Conservation (phyloP, 768 basidiomycete species). For the Auriscalpium vulgare region DNA sequence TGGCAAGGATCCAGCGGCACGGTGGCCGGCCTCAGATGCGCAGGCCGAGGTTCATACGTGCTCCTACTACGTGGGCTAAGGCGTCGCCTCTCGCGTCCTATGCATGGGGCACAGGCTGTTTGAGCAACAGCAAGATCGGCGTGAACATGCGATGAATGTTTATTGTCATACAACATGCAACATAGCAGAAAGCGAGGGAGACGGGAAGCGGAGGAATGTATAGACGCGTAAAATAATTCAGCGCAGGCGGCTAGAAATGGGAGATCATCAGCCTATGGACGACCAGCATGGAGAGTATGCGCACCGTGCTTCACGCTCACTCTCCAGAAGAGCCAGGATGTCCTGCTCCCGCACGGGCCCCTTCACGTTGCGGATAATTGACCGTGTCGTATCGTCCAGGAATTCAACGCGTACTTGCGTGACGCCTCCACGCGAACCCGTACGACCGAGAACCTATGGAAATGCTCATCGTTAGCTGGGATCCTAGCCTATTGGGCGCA, state of each 20-base stretch:
- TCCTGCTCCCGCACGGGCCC: conserved; percentile 95
- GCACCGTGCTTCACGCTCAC: conserved; percentile 98
- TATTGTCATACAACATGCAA: conserved; percentile 11
- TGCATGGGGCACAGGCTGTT: too few species aligned
- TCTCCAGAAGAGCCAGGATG: conserved; percentile 93
- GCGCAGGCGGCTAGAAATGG: conserved; percentile 24
- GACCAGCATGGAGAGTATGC: conserved; percentile 25
- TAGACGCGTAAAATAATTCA: conserved; percentile 10
- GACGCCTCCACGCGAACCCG: conserved; percentile 97
- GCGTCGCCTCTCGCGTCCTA: too few species aligned
- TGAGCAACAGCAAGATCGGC: too few species aligned
- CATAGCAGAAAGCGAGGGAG: conserved; percentile 9
- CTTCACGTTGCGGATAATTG: conserved; percentile 98
- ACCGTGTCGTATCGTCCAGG: conserved; percentile 92
- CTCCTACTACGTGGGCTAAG: too few species aligned
- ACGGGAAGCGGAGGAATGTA: conserved; percentile 4
- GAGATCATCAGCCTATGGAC: not conserved
- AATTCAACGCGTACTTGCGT: conserved; percentile 99
- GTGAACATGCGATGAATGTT: too few species aligned
- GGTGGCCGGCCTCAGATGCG: too few species aligned
- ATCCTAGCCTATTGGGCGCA: not conserved
- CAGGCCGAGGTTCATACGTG: too few species aligned
- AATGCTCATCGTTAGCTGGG: conserved; percentile 10
- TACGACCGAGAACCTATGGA: conserved; percentile 88
- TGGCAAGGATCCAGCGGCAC: too few species aligned